phyloP scores from a whole-genome alignment of 2,329 filamentous ascomycete genomes.

The Elsinoe fawcettii region DNA sequence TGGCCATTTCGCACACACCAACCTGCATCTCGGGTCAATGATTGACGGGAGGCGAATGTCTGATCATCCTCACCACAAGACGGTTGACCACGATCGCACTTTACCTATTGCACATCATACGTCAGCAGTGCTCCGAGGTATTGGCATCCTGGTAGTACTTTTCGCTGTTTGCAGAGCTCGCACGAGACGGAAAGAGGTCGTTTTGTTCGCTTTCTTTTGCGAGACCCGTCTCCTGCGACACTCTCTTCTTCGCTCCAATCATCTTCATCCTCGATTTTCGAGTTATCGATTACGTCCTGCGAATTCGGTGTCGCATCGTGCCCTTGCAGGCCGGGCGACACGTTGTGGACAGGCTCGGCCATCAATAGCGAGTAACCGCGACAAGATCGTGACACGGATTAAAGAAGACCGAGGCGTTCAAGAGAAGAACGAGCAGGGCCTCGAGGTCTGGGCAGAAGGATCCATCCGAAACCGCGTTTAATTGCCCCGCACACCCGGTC shows the following conservation, averaged over 20 bases:
- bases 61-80: slow-evolving; percentile 47
- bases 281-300: slow-evolving; percentile 3
- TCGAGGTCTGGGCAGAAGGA: neutral
- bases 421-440: neutral
- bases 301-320: slow-evolving; percentile 11
- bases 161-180: slow-evolving; percentile 73
- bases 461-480: neutral
- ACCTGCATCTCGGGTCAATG: neutral
- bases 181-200: slow-evolving; percentile 48
- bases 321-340: slow-evolving; percentile 12
- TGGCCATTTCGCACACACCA: slow-evolving; percentile 57
- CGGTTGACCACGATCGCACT: slow-evolving; percentile 69
- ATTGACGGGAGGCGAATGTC: neutral
- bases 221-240: slow-evolving; percentile 31
- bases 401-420: slow-evolving; percentile 15
- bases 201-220: slow-evolving; percentile 32
- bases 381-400: slow-evolving; percentile 1
- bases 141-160: slow-evolving; percentile 44
- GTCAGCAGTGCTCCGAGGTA: neutral
- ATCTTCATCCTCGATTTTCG: slow-evolving; percentile 25
- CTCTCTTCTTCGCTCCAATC: slow-evolving; percentile 35
- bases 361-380: neutral
- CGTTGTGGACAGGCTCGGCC: slow-evolving; percentile 13
- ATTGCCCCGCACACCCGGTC: neutral
- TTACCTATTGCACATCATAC: slow-evolving; percentile 30